phyloP scores from a whole-genome alignment of 371 early-diverging fungal genomes.

The Apophysomyces variabilis region DNA sequence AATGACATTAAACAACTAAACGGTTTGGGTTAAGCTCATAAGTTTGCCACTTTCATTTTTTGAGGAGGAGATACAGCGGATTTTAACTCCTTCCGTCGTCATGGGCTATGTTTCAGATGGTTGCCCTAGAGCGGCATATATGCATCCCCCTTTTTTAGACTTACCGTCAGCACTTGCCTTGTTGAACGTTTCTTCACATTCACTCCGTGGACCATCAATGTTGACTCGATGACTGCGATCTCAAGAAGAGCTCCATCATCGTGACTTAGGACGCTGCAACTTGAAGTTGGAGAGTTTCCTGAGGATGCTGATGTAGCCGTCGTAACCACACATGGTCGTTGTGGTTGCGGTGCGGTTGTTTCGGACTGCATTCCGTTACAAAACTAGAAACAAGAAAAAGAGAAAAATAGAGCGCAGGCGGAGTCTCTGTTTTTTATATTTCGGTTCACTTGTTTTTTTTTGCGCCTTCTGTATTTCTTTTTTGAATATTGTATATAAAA shows the following conservation, averaged over 20 bases:
- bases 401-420: not conserved
- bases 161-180: slow-evolving; percentile 16
- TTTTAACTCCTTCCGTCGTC: slow-evolving; percentile 3
- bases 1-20: slow-evolving; percentile 50
- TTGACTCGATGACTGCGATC: slow-evolving; percentile 35
- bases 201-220: slow-evolving; percentile 24
- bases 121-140: not conserved
- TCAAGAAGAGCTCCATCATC: slow-evolving; percentile 26
- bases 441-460: not conserved
- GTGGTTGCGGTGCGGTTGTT: not conserved
- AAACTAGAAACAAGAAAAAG: not conserved
- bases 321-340: not conserved
- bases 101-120: slow-evolving; percentile 11
- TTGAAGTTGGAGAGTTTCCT: slow-evolving; percentile 8
- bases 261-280: slow-evolving; percentile 22
- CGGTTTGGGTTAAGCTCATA: not conserved
- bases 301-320: slow-evolving; percentile 2
- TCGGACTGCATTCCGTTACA: not conserved
- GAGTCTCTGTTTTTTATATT: slow-evolving; percentile 5
- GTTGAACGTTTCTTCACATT: slow-evolving; percentile 13
- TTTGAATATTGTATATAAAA: not conserved
- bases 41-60: not conserved
- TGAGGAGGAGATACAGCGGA: slow-evolving; percentile 5
- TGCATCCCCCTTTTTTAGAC: not conserved
- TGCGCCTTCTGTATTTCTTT: too few relatives aligned